A percentile compares a stretch with the other conserved stretches of the same genome.
These are phyloP conservation scores for Ilex aquifolium DNA, from an alignment of 257 asterid species.

Conservation along the genomic window DNA sequence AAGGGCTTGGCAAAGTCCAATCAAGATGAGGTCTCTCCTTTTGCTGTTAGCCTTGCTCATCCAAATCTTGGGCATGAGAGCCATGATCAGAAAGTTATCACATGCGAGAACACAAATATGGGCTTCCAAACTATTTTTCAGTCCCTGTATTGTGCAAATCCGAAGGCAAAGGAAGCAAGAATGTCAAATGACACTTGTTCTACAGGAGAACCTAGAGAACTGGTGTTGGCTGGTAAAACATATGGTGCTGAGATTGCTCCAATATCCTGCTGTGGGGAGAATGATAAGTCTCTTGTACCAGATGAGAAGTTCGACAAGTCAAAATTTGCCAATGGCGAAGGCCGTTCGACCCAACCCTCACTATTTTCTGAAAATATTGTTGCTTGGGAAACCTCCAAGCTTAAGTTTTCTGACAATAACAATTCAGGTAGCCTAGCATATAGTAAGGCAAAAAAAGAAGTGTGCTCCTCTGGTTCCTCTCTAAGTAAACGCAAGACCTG, in stretches of 20 bases:
- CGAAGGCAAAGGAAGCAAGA: slow-evolving; percentile 19
- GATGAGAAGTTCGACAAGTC: slow-evolving; percentile 23
- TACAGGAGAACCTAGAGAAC: slow-evolving; percentile 17
- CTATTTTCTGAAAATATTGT: slow-evolving; percentile 18
- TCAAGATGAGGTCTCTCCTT: slow-evolving; percentile 23
- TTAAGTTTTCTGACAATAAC: slow-evolving; percentile 21
- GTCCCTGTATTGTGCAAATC: slow-evolving; percentile 34
- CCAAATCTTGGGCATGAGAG: slow-evolving; percentile 18
- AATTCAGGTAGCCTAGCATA: slow-evolving; percentile 11
- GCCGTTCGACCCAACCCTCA: slow-evolving; percentile 16
- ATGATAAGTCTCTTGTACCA: slow-evolving; percentile 13
- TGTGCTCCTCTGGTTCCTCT: slow-evolving; percentile 17
- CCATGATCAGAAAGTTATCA: slow-evolving; percentile 18
- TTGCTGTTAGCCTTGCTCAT: slow-evolving; percentile 19
- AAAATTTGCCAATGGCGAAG: slow-evolving; percentile 9
- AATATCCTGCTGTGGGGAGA: slow-evolving; percentile 8
- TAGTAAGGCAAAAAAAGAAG: slow-evolving; percentile 4
- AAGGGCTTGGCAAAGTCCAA: slow-evolving; percentile 43
- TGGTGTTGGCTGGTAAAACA: slow-evolving; percentile 15
- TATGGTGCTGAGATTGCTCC: slow-evolving; percentile 11
- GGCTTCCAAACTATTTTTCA: slow-evolving; percentile 49
- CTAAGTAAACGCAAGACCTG: slow-evolving; percentile 11
- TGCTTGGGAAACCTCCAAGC: slow-evolving; percentile 9
- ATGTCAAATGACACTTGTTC: slow-evolving; percentile 18
- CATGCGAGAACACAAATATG: slow-evolving; percentile 14